A percentile compares a stretch with the other conserved stretches of the same genome.
Conservation (phyloP, 2,329 filamentous ascomycete genomes). For the Leptographium wingfieldii region DNA sequence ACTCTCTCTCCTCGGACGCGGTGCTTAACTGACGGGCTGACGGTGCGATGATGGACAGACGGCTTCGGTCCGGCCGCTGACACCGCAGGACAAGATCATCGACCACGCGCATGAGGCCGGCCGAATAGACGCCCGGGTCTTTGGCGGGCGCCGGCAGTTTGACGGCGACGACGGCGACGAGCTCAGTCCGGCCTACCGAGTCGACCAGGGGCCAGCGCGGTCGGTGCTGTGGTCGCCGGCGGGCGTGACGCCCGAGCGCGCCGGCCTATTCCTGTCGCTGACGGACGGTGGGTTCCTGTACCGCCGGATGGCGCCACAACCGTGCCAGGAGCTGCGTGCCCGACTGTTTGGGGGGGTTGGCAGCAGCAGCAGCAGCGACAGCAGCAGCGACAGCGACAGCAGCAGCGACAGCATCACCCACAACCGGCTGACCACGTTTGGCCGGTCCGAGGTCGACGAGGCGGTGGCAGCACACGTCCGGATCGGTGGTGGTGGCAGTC, state of each 20-base stretch:
- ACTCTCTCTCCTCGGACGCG: neutral
- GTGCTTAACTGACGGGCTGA: too few species aligned
- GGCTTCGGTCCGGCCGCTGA: conserved; percentile 2
- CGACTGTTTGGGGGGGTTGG: neutral
- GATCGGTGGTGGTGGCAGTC: too few species aligned
- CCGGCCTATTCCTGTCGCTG: conserved; percentile 11
- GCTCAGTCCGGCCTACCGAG: conserved; percentile 13
- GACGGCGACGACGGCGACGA: conserved; percentile 15
- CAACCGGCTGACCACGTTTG: too few species aligned
- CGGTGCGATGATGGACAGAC: neutral
- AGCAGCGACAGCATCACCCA: too few species aligned
- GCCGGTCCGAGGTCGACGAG: too few species aligned
- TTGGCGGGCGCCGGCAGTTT: conserved; percentile 13
- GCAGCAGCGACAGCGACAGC: too few species aligned
- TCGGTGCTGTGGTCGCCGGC: conserved; percentile 9
- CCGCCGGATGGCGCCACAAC: conserved; percentile 20
- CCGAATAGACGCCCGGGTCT: neutral
- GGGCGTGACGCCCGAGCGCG: conserved; percentile 8
- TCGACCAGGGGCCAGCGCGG: neutral
- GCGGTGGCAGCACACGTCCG: too few species aligned
- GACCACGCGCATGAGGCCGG: neutral
- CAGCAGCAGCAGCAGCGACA: too few species aligned
- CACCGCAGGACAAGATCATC: conserved; percentile 10
- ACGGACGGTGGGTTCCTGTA: conserved; percentile 16
- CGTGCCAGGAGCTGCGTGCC: conserved; percentile 13